Evolutionary conservation across 2,329 filamentous ascomycete genomes (phyloP), one percentile per base, ranked within the genome.

Genomic region (Acrodontium crateriforme): DNA sequence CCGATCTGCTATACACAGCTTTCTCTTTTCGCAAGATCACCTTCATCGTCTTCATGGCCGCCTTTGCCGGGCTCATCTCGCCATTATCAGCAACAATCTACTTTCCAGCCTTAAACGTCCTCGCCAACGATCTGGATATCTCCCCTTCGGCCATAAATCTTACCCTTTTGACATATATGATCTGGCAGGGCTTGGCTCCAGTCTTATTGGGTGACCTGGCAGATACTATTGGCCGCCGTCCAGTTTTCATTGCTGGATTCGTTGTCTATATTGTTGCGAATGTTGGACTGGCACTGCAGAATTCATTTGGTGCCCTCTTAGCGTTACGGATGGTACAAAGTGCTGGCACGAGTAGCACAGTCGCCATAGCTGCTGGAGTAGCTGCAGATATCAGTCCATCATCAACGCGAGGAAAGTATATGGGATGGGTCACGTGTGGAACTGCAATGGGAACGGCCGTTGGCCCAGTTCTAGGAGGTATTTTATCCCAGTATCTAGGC

Each of bases 91-190:
- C 39, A 7, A 46, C 66, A 24, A 69, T 69, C 12, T 71, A 70
- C 51, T 61, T 68, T 27, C 68, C 67, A 2, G 67, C 67, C 0
- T 44, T 71, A 16, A 58, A 59, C 10, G 49, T 56, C 5, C 52
- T 72, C 7, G 59, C 67, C 6, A 36, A 54, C 2, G 63, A 67
- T 21, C 50, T 71, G 6, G 16, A 56, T 13, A 60, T 71, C 11
- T 48, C 49, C 5, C 47, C 43, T 9, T 45, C 42, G 5, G 31
- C 54, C 25, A 59, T 67, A 38, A 67, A 67, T 42, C 44, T 68
- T 28, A 62, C 62, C 5, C 45, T 69, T 21, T 74, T 71, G 3
- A 70, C 69, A 1, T 75, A 70, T 44, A 70, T 73, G 68, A 47
- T 50, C 22, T 17, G 32, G 28, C 67, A 71, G 54, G 67, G 63